Conservation (phyloP, 768 basidiomycete species). For the Udeniomyces megalosporus region DNA sequence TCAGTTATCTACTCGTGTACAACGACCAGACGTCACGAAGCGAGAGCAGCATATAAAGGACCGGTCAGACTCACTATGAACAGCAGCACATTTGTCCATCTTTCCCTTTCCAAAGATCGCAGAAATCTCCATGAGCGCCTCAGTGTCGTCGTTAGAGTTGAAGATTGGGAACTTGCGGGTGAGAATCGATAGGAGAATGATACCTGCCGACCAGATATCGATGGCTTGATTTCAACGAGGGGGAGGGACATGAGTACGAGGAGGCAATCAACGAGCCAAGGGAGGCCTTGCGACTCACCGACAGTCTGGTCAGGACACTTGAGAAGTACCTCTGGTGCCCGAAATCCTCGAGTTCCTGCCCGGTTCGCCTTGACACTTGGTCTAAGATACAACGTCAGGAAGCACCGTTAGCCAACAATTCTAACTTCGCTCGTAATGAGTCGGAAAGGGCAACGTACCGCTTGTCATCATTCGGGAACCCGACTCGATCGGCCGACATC, state of each 20-base stretch:
- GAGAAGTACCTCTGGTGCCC: conserved; percentile 86
- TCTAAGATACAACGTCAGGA: conserved; percentile 31
- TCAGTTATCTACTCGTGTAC: too few relatives aligned
- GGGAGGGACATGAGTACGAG: neutral
- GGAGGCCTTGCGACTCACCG: conserved; percentile 38
- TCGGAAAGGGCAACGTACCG: conserved; percentile 3
- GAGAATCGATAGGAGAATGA: conserved; percentile 82
- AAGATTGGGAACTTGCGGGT: conserved; percentile 85
- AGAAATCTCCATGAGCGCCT: conserved; percentile 90
- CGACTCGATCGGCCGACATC: conserved; percentile 25
- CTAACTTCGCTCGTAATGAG: neutral
- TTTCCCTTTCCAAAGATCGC: conserved; percentile 62
- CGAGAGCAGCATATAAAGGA: neutral
- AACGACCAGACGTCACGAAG: too few relatives aligned
- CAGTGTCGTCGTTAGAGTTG: conserved; percentile 81
- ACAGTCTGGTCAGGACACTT: conserved; percentile 89
- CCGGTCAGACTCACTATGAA: conserved; percentile 55
- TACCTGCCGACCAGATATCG: conserved; percentile 90
- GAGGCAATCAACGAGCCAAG: neutral
- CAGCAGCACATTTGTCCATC: conserved; percentile 68
- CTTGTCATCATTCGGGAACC: conserved; percentile 27
- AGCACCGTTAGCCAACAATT: too few relatives aligned
- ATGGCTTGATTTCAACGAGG: conserved; percentile 43
- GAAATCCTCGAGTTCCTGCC: conserved; percentile 90
- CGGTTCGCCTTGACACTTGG: conserved; percentile 82